A percentile compares a stretch with the other conserved stretches of the same genome.
Evolutionary conservation across 75 land plant genomes (phyloP).

Genomic region (Adiantum capillusveneris): DNA sequence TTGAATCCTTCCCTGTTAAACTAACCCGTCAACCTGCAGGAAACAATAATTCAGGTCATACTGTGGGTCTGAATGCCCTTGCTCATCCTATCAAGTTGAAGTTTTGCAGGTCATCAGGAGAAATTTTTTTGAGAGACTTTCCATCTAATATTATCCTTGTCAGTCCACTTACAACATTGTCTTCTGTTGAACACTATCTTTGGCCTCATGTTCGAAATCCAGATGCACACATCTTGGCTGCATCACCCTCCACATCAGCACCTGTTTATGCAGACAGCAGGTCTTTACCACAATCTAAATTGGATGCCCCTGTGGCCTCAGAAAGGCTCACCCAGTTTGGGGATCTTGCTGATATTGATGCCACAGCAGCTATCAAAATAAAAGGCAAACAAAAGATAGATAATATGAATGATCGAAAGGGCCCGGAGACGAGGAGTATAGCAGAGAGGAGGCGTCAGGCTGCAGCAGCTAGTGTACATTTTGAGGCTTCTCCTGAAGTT

Average conservation of each 20-base stretch:
- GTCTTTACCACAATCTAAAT: neutral
- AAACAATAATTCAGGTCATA: slow-evolving; percentile 30
- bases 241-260: slow-evolving; percentile 5
- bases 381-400: too few relatives aligned
- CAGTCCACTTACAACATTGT: slow-evolving; percentile 35
- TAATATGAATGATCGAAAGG: neutral
- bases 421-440: slow-evolving; percentile 9
- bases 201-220: slow-evolving; percentile 40
- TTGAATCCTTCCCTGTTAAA: slow-evolving; percentile 61
- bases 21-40: slow-evolving; percentile 19
- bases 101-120: slow-evolving; percentile 44
- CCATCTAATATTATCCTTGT: slow-evolving; percentile 24
- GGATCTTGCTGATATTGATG: too few relatives aligned
- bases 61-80: slow-evolving; percentile 18
- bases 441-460: slow-evolving; percentile 1
- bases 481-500: neutral
- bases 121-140: slow-evolving; percentile 31
- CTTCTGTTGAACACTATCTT: slow-evolving; percentile 45
- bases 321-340: neutral
- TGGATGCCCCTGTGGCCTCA: slow-evolving; percentile 2
- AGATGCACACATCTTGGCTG: neutral
- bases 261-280: neutral
- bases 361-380: too few relatives aligned
- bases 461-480: slow-evolving; percentile 4
- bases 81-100: slow-evolving; percentile 45